Conservation (phyloP, 192 early-diverging fungal species). For the Diversispora epigaea region DNA sequence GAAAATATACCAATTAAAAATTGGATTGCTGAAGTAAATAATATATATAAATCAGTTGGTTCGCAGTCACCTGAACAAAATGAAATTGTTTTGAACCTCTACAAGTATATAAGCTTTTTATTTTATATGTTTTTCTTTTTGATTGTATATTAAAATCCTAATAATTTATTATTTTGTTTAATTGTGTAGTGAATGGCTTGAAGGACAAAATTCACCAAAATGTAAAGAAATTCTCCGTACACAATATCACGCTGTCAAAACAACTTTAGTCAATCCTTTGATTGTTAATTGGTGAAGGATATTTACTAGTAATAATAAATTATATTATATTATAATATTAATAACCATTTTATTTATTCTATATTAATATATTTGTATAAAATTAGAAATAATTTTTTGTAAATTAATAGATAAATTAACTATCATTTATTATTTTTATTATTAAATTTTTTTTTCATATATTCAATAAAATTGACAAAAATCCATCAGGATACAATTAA, state of each 20-base stretch:
- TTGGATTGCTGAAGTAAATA: slow-evolving; percentile 71
- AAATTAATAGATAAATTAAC: too few species aligned
- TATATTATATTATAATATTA: too few species aligned
- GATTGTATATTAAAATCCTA: neutral
- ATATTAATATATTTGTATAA: too few species aligned
- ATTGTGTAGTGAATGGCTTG: slow-evolving; percentile 73
- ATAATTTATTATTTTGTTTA: neutral
- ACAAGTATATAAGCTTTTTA: slow-evolving; percentile 44
- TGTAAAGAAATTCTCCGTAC: slow-evolving; percentile 71
- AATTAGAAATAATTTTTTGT: too few species aligned
- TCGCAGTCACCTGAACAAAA: slow-evolving; percentile 66
- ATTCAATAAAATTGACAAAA: too few species aligned
- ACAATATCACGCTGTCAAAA: slow-evolving; percentile 80
- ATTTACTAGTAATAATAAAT: neutral
- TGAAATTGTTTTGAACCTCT: slow-evolving; percentile 57
- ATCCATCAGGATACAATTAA: too few species aligned
- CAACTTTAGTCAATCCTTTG: slow-evolving; percentile 69
- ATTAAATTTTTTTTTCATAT: too few species aligned
- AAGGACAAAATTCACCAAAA: slow-evolving; percentile 62
- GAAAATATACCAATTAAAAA: slow-evolving; percentile 62
- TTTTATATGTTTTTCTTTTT: neutral
- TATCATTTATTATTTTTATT: too few species aligned
- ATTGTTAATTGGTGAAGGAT: slow-evolving; percentile 77
- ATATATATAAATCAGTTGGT: slow-evolving; percentile 58
- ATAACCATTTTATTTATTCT: too few species aligned